Conservation (phyloP, 495 filamentous ascomycete genomes). For the Friedmanniomyces endolithicus region DNA sequence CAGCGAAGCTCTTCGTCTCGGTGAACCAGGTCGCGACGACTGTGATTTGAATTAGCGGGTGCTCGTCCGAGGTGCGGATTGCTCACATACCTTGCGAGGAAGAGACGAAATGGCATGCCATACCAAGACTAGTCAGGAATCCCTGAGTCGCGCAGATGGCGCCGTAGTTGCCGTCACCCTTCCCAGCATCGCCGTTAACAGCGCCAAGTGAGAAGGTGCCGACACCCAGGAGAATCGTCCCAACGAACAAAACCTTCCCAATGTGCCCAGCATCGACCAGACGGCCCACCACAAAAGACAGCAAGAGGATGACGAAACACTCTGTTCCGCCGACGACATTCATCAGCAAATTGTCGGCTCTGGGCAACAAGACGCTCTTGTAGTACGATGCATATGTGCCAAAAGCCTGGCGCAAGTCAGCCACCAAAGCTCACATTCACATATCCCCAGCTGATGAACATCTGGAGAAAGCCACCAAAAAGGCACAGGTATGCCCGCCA, state of each 20-base stretch:
- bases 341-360: constrained; percentile 23
- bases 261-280: constrained; percentile 32
- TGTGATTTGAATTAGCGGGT: constrained; percentile 9
- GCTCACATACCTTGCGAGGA: constrained; percentile 31
- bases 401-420: constrained; percentile 23
- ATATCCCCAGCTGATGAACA: constrained; percentile 36
- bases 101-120: constrained; percentile 36
- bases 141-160: constrained; percentile 32
- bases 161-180: constrained; percentile 24
- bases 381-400: constrained; percentile 35
- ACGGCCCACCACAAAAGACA: constrained; percentile 30
- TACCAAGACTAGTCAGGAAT: constrained; percentile 31
- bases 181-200: constrained; percentile 15
- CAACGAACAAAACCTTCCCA: constrained; percentile 23
- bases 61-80: background rate
- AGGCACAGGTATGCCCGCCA: constrained; percentile 31
- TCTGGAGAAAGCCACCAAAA: constrained; percentile 33
- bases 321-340: constrained; percentile 24
- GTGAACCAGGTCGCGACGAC: constrained; percentile 34
- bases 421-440: background rate
- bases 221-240: constrained; percentile 25
- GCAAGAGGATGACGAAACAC: constrained; percentile 24
- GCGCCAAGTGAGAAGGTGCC: constrained; percentile 31
- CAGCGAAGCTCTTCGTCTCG: constrained; percentile 28
- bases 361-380: constrained; percentile 25